phyloP scores from a whole-genome alignment of 2,329 filamentous ascomycete species.

The Didymella keratinophila region DNA sequence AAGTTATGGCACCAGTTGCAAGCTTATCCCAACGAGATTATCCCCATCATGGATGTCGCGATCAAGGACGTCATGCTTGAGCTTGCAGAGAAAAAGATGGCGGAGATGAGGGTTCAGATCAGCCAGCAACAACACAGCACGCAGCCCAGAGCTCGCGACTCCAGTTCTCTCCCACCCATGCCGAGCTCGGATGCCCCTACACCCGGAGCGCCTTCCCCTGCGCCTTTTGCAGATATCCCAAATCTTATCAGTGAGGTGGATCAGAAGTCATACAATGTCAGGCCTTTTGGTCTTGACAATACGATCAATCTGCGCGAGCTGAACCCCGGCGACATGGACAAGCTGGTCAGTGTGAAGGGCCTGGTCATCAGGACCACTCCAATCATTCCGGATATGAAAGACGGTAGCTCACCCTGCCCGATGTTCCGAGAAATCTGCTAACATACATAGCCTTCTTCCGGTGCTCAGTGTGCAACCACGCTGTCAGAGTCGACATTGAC shows the following conservation, averaged over 20 bases:
- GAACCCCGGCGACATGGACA: constrained; percentile 97
- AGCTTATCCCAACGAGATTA: constrained; percentile 93
- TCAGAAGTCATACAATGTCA: constrained; percentile 80
- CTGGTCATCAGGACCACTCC: constrained; percentile 95
- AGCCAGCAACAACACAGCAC: constrained; percentile 65
- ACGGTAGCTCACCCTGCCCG: constrained; percentile 57
- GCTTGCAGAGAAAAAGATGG: constrained; percentile 80
- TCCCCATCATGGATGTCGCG: constrained; percentile 94
- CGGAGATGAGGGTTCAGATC: constrained; percentile 65
- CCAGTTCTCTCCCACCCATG: constrained; percentile 77
- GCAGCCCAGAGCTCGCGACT: constrained; percentile 53
- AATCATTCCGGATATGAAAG: constrained; percentile 98
- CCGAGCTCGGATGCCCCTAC: constrained; percentile 78
- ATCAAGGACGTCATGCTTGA: constrained; percentile 95
- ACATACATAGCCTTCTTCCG: constrained; percentile 81
- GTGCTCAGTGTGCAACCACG: constrained; percentile 91
- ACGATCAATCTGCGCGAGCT: constrained; percentile 92
- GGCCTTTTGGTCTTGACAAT: constrained; percentile 87
- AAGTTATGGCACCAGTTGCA: constrained; percentile 97
- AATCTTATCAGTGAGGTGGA: constrained; percentile 81
- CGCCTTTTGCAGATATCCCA: constrained; percentile 61
- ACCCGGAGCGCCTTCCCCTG: constrained; percentile 45
- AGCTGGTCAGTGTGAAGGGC: constrained; percentile 92
- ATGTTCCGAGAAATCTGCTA: constrained; percentile 16
- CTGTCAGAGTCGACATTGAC: constrained; percentile 88